These are phyloP conservation scores for Arthrocladium fulminans DNA, from an alignment of 2,329 filamentous ascomycete species.

Conservation along the genomic window DNA sequence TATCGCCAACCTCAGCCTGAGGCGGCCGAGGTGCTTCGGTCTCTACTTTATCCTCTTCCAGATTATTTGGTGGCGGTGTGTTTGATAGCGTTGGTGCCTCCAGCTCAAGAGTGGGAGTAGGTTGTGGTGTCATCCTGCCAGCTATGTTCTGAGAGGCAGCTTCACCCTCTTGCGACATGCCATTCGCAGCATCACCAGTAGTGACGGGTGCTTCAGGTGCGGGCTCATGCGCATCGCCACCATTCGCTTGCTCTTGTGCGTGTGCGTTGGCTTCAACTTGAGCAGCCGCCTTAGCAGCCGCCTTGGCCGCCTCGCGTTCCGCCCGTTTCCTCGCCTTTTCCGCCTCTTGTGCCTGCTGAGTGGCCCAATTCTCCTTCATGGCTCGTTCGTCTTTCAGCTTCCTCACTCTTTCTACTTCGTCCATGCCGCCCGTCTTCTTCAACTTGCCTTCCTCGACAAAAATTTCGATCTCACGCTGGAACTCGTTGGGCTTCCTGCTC, in stretches of 20 bases:
- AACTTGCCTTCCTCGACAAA: slow-evolving; percentile 88
- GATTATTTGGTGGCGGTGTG: slow-evolving; percentile 1
- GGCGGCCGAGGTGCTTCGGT: slow-evolving; percentile 11
- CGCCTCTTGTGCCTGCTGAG: slow-evolving; percentile 42
- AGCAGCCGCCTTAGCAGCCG: slow-evolving; percentile 9
- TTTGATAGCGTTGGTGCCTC: no score
- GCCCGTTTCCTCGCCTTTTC: slow-evolving; percentile 31
- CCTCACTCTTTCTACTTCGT: slow-evolving; percentile 80
- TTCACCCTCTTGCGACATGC: slow-evolving; percentile 15
- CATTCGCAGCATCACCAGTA: slow-evolving; percentile 9
- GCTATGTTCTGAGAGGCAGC: slow-evolving; percentile 14
- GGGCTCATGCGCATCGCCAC: neutral
- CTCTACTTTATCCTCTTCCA: slow-evolving; percentile 7
- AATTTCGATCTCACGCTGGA: slow-evolving; percentile 75
- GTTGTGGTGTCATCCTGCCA: slow-evolving; percentile 2
- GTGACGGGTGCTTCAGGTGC: slow-evolving; percentile 10
- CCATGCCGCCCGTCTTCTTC: slow-evolving; percentile 91
- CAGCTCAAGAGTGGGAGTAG: slow-evolving; percentile 5
- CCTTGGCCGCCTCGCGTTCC: slow-evolving; percentile 23
- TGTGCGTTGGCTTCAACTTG: slow-evolving; percentile 10
- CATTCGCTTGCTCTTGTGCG: neutral
- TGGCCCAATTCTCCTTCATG: slow-evolving; percentile 61
- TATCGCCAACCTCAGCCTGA: slow-evolving; percentile 72
- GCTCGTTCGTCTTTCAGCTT: slow-evolving; percentile 80
- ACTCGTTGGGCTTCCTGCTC: slow-evolving; percentile 60